Percentiles rank a stretch among this genome's conserved stretches.
These are phyloP conservation scores for Metarhizium anisopliae DNA, from an alignment of 2,329 filamentous ascomycete species.

Conservation along the genomic window DNA sequence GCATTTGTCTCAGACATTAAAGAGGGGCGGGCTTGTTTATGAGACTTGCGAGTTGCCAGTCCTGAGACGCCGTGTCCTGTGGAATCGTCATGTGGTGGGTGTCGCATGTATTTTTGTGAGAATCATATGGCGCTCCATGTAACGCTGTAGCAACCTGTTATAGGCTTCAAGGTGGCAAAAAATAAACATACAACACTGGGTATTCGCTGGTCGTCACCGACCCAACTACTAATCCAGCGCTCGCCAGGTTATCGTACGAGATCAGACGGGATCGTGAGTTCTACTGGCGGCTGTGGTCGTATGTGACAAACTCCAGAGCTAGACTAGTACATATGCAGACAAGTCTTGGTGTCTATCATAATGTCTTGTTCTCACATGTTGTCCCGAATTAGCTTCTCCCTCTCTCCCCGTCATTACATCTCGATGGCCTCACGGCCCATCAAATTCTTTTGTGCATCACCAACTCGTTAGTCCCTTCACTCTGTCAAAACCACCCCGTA, in stretches of 20 bases:
- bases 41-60: neutral
- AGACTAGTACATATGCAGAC: too few relatives aligned
- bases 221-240: too few relatives aligned
- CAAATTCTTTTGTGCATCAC: conserved; percentile 33
- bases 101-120: neutral
- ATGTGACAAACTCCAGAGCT: too few relatives aligned
- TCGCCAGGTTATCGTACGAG: too few relatives aligned
- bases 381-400: too few relatives aligned
- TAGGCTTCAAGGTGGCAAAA: too few relatives aligned
- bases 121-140: neutral
- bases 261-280: too few relatives aligned
- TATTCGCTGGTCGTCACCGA: too few relatives aligned
- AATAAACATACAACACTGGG: too few relatives aligned
- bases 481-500: conserved; percentile 86
- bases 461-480: conserved; percentile 75
- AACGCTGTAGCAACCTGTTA: neutral
- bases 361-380: neutral
- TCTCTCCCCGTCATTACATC: neutral
- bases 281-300: too few relatives aligned
- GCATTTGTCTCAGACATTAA: too few relatives aligned
- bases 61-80: neutral
- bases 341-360: neutral
- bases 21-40: neutral
- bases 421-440: neutral
- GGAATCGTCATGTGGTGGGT: neutral